phyloP scores from a whole-genome alignment of 139 green algal species.

The Yamagishiella unicocca region DNA sequence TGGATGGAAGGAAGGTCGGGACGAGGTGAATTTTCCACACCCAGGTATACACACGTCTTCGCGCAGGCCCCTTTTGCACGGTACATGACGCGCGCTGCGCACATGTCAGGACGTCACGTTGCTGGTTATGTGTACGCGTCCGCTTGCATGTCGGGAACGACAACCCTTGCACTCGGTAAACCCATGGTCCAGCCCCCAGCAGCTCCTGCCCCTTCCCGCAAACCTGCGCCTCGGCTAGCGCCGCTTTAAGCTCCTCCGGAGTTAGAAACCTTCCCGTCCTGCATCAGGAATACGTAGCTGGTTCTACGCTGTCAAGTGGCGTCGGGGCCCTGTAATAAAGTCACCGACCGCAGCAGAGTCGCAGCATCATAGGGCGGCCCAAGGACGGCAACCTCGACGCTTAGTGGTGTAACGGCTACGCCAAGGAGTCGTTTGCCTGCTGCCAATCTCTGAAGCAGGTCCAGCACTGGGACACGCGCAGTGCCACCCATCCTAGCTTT shows the following conservation, averaged over 20 bases:
- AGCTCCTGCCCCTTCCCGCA: not conserved
- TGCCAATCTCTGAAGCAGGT: slow-evolving; percentile 6
- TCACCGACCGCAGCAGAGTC: not conserved
- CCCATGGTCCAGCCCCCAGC: not conserved
- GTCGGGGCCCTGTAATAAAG: not conserved
- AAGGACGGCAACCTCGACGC: slow-evolving; percentile 17
- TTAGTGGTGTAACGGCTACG: not conserved
- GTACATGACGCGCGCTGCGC: too few species aligned
- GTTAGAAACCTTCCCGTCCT: slow-evolving; percentile 13
- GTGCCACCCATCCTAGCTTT: not conserved
- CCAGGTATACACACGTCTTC: too few species aligned
- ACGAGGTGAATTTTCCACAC: too few species aligned
- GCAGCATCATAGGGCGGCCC: slow-evolving; percentile 25
- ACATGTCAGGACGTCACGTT: too few species aligned
- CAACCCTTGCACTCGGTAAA: too few species aligned
- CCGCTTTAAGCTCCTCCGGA: slow-evolving; percentile 21
- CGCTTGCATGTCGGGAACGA: too few species aligned
- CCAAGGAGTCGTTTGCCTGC: slow-evolving; percentile 1
- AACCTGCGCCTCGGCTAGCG: not conserved
- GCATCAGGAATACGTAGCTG: not conserved
- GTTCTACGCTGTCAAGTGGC: not conserved
- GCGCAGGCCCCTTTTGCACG: too few species aligned
- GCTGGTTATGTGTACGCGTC: too few species aligned
- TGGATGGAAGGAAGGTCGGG: too few species aligned
- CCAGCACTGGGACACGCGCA: not conserved